Conservation (phyloP, 495 filamentous ascomycete genomes). For the Pseudomonodictys pantanalensis region DNA sequence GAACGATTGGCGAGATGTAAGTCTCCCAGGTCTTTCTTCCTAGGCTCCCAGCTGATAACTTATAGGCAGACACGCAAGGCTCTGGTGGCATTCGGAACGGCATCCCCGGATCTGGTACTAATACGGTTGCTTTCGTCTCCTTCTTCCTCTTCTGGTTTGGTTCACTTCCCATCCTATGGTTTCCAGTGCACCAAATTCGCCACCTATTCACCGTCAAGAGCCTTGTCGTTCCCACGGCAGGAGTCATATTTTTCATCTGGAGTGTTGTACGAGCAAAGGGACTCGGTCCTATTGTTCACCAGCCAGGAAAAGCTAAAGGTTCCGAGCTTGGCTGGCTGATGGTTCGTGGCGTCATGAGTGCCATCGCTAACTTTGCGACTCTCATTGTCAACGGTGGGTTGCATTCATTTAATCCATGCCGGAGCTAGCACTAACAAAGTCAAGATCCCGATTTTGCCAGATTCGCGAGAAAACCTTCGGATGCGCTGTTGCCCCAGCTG, state of each 20-base stretch:
- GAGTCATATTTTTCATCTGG: constrained; percentile 89
- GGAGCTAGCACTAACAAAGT: too few species aligned
- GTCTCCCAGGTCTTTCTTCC: neutral
- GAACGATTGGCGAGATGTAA: constrained; percentile 34
- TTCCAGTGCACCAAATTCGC: constrained; percentile 69
- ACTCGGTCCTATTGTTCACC: constrained; percentile 79
- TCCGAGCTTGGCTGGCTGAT: constrained; percentile 75
- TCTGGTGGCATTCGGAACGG: constrained; percentile 59
- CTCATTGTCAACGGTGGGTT: constrained; percentile 71
- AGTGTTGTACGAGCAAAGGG: constrained; percentile 78
- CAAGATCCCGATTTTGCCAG: constrained; percentile 89
- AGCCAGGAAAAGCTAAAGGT: constrained; percentile 62
- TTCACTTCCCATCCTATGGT: constrained; percentile 58
- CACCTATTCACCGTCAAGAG: constrained; percentile 93
- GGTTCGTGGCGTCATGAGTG: constrained; percentile 79
- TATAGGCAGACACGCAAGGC: too few species aligned
- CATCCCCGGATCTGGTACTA: constrained; percentile 67
- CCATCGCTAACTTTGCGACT: constrained; percentile 91
- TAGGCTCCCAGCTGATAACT: neutral
- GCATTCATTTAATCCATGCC: too few species aligned
- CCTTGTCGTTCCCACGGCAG: constrained; percentile 77
- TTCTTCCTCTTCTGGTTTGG: constrained; percentile 56
- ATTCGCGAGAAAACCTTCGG: constrained; percentile 75
- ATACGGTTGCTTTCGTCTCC: constrained; percentile 63
- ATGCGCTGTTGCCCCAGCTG: constrained; percentile 86